These are phyloP conservation scores for Tricholoma hemisulphureum DNA, from an alignment of 768 basidiomycete species.

Conservation along the genomic window DNA sequence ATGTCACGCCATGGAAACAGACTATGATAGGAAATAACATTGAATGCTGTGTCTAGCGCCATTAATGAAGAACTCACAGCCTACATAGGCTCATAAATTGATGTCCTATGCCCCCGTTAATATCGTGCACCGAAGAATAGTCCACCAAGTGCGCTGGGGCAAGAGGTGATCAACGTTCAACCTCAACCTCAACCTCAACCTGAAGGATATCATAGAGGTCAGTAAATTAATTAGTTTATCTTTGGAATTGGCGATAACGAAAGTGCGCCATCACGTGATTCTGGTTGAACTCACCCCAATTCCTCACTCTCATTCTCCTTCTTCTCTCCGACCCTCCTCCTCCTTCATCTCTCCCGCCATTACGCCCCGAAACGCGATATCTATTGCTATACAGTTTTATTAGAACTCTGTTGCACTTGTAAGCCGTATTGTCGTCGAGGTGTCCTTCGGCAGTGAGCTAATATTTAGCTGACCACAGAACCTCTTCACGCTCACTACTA, in stretches of 20 bases:
- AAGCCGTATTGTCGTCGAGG: not conserved
- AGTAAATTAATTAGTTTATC: too few species aligned
- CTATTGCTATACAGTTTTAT: not conserved
- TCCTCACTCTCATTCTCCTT: not conserved
- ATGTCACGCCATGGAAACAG: too few species aligned
- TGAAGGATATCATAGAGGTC: too few species aligned
- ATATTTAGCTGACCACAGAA: slow-evolving; percentile 6
- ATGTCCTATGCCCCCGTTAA: too few species aligned
- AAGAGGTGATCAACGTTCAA: too few species aligned
- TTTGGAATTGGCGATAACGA: not conserved
- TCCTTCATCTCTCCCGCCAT: slow-evolving; percentile 5
- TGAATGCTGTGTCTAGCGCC: too few species aligned
- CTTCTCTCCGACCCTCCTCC: slow-evolving; percentile 7
- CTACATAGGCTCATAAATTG: too few species aligned
- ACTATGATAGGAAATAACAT: too few species aligned
- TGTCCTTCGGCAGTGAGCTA: not conserved
- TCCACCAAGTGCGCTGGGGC: too few species aligned
- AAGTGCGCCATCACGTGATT: slow-evolving; percentile 12
- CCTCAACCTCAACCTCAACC: too few species aligned
- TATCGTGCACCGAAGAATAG: too few species aligned
- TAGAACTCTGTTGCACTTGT: slow-evolving; percentile 1
- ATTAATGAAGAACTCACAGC: too few species aligned
- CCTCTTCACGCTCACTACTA: slow-evolving; percentile 46
- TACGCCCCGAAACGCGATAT: slow-evolving; percentile 11
- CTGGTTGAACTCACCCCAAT: slow-evolving; percentile 12